Evolutionary conservation across 2,329 filamentous ascomycete genomes (phyloP).

Genomic region (Tolypocladium tropicale): DNA sequence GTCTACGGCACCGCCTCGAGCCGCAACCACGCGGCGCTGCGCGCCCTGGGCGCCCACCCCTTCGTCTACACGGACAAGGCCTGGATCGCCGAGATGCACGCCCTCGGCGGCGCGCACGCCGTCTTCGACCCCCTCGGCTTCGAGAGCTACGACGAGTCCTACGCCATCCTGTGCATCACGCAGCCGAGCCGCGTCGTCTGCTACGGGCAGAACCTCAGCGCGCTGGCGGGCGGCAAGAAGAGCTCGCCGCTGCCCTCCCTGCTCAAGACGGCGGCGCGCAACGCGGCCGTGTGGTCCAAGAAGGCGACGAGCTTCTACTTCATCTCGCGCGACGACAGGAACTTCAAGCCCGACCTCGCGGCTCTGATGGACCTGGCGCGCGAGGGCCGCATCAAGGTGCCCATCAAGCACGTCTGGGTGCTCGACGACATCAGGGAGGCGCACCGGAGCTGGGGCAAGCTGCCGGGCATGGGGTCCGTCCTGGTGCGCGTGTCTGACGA

Average conservation of each 20-base stretch:
- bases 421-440: constrained; percentile 28
- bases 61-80: constrained; percentile 38
- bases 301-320: constrained; percentile 25
- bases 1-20: constrained; percentile 38
- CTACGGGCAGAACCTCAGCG: constrained; percentile 25
- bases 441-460: constrained; percentile 24
- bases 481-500: constrained; percentile 18
- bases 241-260: constrained; percentile 20
- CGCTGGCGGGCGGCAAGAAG: constrained; percentile 17
- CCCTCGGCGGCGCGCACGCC: constrained; percentile 33
- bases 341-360: constrained; percentile 19
- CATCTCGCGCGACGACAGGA: constrained; percentile 21
- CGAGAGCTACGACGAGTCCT: constrained; percentile 40
- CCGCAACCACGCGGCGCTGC: constrained; percentile 31
- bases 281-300: constrained; percentile 13
- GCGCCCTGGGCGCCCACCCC: constrained; percentile 25
- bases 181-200: constrained; percentile 28
- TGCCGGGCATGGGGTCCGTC: constrained; percentile 23
- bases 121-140: constrained; percentile 40
- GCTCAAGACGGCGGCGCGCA: constrained; percentile 23
- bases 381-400: constrained; percentile 20
- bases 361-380: constrained; percentile 19
- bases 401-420: constrained; percentile 29
- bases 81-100: constrained; percentile 35
- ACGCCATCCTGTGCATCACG: constrained; percentile 24